Percentiles rank a stretch among this genome's conserved stretches.
phyloP scores from a whole-genome alignment of 331 rosid species.

The Saraca asoca region DNA sequence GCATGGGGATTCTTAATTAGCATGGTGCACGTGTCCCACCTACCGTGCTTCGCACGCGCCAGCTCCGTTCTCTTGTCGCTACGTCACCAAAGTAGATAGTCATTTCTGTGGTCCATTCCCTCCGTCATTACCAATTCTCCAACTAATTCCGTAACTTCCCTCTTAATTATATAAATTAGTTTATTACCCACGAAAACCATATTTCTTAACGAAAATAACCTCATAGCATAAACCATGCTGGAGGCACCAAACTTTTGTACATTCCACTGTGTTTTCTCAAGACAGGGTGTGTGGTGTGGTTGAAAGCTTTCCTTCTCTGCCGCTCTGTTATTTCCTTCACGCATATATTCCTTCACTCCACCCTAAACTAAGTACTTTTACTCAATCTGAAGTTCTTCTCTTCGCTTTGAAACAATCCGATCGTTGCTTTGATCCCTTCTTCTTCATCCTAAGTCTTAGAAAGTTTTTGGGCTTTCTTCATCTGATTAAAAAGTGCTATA shows the following conservation, averaged over 20 bases:
- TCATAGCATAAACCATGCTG: too few relatives aligned
- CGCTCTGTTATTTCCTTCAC: conserved; percentile 43
- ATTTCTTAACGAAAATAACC: too few relatives aligned
- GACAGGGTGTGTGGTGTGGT: conserved; percentile 29
- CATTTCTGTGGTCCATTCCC: too few relatives aligned
- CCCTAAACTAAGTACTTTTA: conserved; percentile 36
- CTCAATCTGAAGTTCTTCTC: conserved; percentile 31
- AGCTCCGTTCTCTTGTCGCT: conserved; percentile 1
- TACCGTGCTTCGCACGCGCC: conserved; percentile 38
- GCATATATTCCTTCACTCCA: conserved; percentile 50
- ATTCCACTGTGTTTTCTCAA: conserved; percentile 34
- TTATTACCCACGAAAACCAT: too few relatives aligned
- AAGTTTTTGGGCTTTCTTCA: conserved; percentile 28
- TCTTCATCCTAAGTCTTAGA: conserved; percentile 16
- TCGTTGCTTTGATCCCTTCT: too few relatives aligned
- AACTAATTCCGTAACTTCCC: too few relatives aligned
- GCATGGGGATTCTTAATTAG: too few relatives aligned
- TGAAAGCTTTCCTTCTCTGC: conserved; percentile 30
- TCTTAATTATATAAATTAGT: too few relatives aligned
- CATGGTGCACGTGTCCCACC: conserved; percentile 48
- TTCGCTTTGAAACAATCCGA: conserved; percentile 37
- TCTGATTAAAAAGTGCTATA: too few relatives aligned
- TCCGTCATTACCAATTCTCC: too few relatives aligned
- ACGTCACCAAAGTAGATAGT: too few relatives aligned
- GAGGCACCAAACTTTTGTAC: too few relatives aligned